These are phyloP conservation scores for Lolium perenne DNA, from an alignment of 176 grass and related monocot species.

Conservation along the genomic window DNA sequence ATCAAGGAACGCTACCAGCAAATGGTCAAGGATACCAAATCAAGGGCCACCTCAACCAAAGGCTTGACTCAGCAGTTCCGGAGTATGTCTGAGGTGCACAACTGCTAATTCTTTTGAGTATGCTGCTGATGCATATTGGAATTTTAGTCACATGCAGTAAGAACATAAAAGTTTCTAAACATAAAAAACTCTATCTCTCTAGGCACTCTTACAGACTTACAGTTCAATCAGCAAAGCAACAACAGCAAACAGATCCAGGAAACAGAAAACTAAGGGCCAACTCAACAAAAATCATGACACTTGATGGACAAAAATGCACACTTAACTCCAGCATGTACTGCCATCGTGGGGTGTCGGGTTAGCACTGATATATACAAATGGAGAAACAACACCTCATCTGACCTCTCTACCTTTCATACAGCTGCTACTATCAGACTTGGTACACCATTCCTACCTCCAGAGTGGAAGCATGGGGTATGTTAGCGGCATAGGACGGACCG, in stretches of 20 bases:
- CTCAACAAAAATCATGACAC: constrained; percentile 37
- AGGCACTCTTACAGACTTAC: constrained; percentile 32
- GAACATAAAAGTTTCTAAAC: constrained; percentile 18
- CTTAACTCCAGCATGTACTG: constrained; percentile 44
- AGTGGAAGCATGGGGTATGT: constrained; percentile 90
- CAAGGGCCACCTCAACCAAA: background rate
- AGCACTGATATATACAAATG: constrained; percentile 42
- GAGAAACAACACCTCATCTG: constrained; percentile 23
- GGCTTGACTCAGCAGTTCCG: background rate
- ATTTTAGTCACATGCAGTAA: background rate
- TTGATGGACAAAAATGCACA: constrained; percentile 45
- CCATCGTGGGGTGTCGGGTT: background rate
- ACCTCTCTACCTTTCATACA: constrained; percentile 42
- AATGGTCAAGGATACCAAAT: background rate
- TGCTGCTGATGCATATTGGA: background rate
- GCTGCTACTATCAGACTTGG: constrained; percentile 66
- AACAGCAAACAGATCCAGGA: background rate
- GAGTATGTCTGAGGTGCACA: background rate
- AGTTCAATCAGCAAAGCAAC: constrained; percentile 4
- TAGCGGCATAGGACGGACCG: constrained; percentile 67
- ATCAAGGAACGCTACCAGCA: background rate
- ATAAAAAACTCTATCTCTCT: constrained; percentile 41
- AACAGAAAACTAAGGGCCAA: constrained; percentile 19
- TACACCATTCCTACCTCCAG: constrained; percentile 98
- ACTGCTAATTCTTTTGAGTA: background rate